Evolutionary conservation across 2,329 filamentous ascomycete species (phyloP), one percentile per base, ranked within the genome.

Genomic region (Exophiala mesophila): DNA sequence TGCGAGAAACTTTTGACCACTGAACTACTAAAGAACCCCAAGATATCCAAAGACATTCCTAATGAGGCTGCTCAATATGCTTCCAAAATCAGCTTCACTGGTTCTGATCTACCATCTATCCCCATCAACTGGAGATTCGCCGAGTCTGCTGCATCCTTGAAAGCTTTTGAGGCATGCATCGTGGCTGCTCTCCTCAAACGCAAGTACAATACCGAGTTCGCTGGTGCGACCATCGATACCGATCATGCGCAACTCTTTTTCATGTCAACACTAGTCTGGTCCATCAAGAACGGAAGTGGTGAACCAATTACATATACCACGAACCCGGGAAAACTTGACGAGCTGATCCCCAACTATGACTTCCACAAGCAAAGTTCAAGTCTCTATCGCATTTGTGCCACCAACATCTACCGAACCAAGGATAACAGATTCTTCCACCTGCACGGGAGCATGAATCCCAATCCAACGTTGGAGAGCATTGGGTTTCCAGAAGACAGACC

Each of bases 281-380:
- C 58, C 38, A 53, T 65, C 47, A 50, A 64, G 49, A 57, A 57
- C 21, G 51, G 60, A 49, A 59, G 61, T 17, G 57, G 60, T 12
- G 47, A 42, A 15, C 19, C 34, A 17, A 42, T 44, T 18, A 28
- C 23, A 13, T 3, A 61, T 42, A 53, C 53, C 20, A 49, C 46
- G 5, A 39, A 41, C n/a, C 17, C 32, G 15, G 32, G 45, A 20
- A 45, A 44, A 21, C 32, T 50, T 39, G 23, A 51, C 29, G 41
- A 39, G 26, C 17, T 45, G 26, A 42, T 50, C 82, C 80, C 1
- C 78, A 79, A 54, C 75, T 84, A 30, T 79, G 69, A 30, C 76
- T 80, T 13, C 80, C 80, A 63, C 82, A 80, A 13, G 78, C 72
- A 2, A 71, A 68, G 23, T 78, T 64, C 49, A 78, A 82, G 7